Base-by-base conservation (phyloP, 768 basidiomycete species). In the Podaxis pistillaris region DNA sequence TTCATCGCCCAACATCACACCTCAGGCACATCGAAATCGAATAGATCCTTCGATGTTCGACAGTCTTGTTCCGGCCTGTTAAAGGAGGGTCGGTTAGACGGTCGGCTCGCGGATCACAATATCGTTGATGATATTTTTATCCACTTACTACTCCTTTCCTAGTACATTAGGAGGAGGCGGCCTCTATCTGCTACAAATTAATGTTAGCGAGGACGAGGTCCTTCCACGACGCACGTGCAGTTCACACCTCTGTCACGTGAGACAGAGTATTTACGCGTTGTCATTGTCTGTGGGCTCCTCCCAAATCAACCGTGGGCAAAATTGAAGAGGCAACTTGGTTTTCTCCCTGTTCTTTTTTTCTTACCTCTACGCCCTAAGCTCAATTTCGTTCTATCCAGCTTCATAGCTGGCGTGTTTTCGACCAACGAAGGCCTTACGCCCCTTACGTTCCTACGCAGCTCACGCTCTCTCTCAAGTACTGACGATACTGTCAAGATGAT, bases 401-500 rank as follows among this genome's bases (percentile, higher is more conserved):
- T 49, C 67, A 68, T 70, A 70, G 70, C 72, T 70, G 68, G 66
- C 68, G 71, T 69, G 67, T 66, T 68, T 67, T 73, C 76, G 73
- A 69, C 72, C 65, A 64, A 74, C 72, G 70, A 76, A 78, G 74
- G 77, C 75, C 71, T 74, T 75, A 77, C 76, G 78, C 79, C 78
- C 67, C 74, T 65, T 62, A 75, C 72, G 72, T 72, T 69, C 71
- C 58, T 72, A 81, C 80, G 76, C 77, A 74, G 69, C 56, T 76
- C 66, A 81, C 80, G 78, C 73, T 79, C 80, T 65, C 76, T 65
- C 76, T 79, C 76, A 78, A 79, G 70, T 70, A 65, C 63, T 66
- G 65, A 71, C 70, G 65, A 69, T 36, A 64, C 66, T 54, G 66
- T 66, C 68, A 76, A 67, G 56, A 90, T 90, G 88, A 79, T 90